Base-by-base conservation (phyloP, 805 yeast genomes). In the Kodamaea jinghongensis region DNA sequence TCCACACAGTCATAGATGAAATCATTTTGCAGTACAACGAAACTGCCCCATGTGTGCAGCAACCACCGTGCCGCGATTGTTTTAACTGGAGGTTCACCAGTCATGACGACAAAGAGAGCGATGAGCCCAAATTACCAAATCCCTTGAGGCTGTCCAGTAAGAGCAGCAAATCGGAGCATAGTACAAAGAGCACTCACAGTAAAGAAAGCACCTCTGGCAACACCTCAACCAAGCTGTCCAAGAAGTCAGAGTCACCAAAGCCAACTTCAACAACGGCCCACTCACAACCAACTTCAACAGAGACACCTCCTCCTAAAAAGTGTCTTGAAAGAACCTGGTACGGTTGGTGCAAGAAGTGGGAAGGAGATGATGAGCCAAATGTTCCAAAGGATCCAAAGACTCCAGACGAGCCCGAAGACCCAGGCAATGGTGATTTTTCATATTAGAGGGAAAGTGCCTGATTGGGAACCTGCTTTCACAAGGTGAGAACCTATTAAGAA, bases 61-160 rank as follows among this genome's bases (percentile, higher is more conserved):
- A 89, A 6, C 85, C 90, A 1, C 89, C 93, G 0, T 90, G 98
- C 58, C 73, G 81, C 39, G 98, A 90, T 54, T 90, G 98, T 59
- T 85, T 76, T 61, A 85, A 86, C 54, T 90, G 98, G 98, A 73
- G 81, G 36, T 89, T 76, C 58, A 77, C 83, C 3, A 70, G 73
- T 15, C 78, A 71, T 40, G 71, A 71, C 38, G 70, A 69, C 39
- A 48, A 51, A 20, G 68, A 61, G 43, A 60, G 52, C 12, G 70
- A 66, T 39, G 67, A 59, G 51, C 71, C 71, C 13, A 31, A 36
- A 22, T 45, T 65, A 36, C 71, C 72, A 13, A 61, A 65, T 39
- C 72, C 73, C 1, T 57, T 67, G 35, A 39, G 44, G 39, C 67
- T 67, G n/a, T 9, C 14, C 39, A 35, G 11, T 51, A 50, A 23